Evolutionary conservation across 2,329 filamentous ascomycete genomes (phyloP), one percentile per base, ranked within the genome.

Genomic region (Fusarium sp.): DNA sequence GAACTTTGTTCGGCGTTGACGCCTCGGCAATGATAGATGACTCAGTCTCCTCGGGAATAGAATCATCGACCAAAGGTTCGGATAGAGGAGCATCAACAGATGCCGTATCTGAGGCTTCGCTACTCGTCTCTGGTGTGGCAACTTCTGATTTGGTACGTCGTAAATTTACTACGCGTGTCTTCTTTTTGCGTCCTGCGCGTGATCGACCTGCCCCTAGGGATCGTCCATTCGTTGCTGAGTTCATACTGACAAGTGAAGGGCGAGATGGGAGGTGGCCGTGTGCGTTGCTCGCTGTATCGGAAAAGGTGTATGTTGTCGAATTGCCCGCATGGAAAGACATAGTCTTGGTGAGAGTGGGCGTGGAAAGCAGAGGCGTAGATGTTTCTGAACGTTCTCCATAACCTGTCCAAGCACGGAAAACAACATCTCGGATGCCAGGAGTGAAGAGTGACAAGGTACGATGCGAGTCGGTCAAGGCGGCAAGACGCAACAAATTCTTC

Each of bases 341-440:
- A 9, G 88, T 88, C 78, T 91, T 88, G 44, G 86, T 87, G 20
- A 93, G 80, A 45, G 85, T 85, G 9, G 87, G 87, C 5, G 86
- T 84, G 15, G 83, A 79, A 20, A 84, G 74, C 5, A 83, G 79
- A 12, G 87, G 84, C 12, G 82, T 85, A 79, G 86, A 78, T 61
- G 84, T 77, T 64, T 96, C 93, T 45, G 86, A 86, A 63, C 90
- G 86, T 67, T 97, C 94, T 54, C 89, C 87, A 38, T 91, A 89
- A 42, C 92, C 92, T 18, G 95, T 93, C 93, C 95, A 97, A 35
- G 95, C 96, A 65, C 96, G 89, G 80, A 97, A 98, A 30, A 98
- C 92, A 7, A 93, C 93, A 80, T 98, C 94, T 56, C 90, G 86
- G 64, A 98, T 95, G n/a, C 92, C 90, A 0, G 95, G 94, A 2